phyloP scores from a whole-genome alignment of 2,329 filamentous ascomycete species.

The Fusarium graminum region DNA sequence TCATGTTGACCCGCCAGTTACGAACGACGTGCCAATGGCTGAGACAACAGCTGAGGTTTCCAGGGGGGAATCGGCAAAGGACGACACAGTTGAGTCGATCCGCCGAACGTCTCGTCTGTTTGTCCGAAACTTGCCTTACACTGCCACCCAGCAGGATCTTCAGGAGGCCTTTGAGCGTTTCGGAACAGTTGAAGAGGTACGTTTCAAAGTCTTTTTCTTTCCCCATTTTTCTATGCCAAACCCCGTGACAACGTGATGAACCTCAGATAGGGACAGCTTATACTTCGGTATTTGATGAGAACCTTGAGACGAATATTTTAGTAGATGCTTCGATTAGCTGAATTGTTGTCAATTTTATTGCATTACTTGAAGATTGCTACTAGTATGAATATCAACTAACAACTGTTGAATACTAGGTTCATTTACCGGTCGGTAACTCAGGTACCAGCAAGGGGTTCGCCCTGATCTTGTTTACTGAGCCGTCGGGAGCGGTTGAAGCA shows the following conservation, averaged over 20 bases:
- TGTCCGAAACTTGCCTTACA: conserved; percentile 88
- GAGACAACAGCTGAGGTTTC: conserved; percentile 47
- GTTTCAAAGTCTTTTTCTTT: conserved; percentile 53
- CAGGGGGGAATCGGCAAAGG: conserved; percentile 48
- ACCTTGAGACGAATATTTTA: conserved; percentile 95
- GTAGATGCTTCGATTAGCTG: conserved; percentile 99
- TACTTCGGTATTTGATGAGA: conserved; percentile 92
- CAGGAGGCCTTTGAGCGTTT: conserved; percentile 77
- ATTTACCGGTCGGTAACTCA: conserved; percentile 80
- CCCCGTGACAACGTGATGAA: conserved; percentile 81
- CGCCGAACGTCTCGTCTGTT: conserved; percentile 83
- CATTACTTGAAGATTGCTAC: conserved; percentile 40
- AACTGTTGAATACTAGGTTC: conserved; percentile 71
- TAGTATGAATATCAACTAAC: conserved; percentile 47
- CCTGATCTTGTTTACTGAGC: conserved; percentile 82
- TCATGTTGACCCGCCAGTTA: conserved; percentile 29
- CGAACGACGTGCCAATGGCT: conserved; percentile 38
- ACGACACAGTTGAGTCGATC: conserved; percentile 61
- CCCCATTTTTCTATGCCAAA: conserved; percentile 7
- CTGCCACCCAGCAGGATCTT: conserved; percentile 81
- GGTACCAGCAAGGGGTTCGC: conserved; percentile 90
- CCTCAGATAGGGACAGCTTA: conserved; percentile 99
- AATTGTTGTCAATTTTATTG: conserved; percentile 56
- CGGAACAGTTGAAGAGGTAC: conserved; percentile 89
- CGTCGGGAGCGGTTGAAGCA: conserved; percentile 80